These are phyloP conservation scores for Irpex lacteus DNA, from an alignment of 1,284 basidiomycete species.

Conservation along the genomic window DNA sequence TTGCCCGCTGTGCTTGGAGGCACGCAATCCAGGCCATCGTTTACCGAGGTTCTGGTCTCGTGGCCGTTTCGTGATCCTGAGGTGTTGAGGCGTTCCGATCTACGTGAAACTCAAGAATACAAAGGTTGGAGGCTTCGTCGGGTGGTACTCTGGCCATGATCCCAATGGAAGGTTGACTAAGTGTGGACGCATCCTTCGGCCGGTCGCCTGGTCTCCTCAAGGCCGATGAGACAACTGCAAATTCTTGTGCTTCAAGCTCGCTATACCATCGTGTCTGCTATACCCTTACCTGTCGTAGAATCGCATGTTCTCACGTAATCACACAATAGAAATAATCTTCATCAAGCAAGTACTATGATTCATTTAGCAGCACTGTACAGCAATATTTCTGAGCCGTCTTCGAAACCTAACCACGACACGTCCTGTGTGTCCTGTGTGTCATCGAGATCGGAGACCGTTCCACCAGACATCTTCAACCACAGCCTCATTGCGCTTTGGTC, in stretches of 20 bases:
- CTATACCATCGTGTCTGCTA: background rate
- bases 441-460: conserved; percentile 41
- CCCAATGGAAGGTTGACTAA: background rate
- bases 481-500: conserved; percentile 36
- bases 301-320: no score
- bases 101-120: background rate
- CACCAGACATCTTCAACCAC: conserved; percentile 56
- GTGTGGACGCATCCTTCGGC: background rate
- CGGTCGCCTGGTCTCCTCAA: background rate
- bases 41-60: background rate
- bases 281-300: no score
- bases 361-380: conserved; percentile 9
- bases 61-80: background rate
- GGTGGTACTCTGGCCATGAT: background rate
- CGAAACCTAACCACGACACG: conserved; percentile 70
- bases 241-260: background rate
- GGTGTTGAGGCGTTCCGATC: background rate
- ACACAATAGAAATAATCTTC: background rate
- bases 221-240: background rate
- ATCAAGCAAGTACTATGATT: background rate
- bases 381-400: conserved; percentile 49
- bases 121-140: background rate
- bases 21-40: background rate
- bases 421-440: conserved; percentile 45
- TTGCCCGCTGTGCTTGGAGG: background rate